These are phyloP conservation scores for Linnemannia elongata DNA, from an alignment of 192 early-diverging fungal species.

Conservation along the genomic window DNA sequence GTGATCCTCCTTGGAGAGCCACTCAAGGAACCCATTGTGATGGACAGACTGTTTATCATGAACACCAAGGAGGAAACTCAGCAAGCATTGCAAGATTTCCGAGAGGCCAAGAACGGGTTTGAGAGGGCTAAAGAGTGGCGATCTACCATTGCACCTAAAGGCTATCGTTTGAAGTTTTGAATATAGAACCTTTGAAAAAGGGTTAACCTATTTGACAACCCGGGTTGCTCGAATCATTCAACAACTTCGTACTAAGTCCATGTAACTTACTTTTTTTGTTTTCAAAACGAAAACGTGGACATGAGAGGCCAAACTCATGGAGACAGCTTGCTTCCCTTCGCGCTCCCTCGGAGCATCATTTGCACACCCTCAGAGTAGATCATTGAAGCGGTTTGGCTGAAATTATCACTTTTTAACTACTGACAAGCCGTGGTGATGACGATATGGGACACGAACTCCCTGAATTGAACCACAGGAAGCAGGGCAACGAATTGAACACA, in stretches of 20 bases:
- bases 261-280: not conserved
- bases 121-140: conserved; percentile 72
- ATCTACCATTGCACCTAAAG: conserved; percentile 57
- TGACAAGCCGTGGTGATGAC: too few relatives aligned
- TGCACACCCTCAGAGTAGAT: too few relatives aligned
- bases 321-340: too few relatives aligned
- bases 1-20: conserved; percentile 27
- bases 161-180: conserved; percentile 45
- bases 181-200: too few relatives aligned
- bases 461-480: too few relatives aligned
- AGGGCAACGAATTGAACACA: too few relatives aligned
- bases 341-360: too few relatives aligned
- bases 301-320: too few relatives aligned
- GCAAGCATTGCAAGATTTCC: conserved; percentile 70
- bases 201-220: not conserved
- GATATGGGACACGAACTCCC: too few relatives aligned
- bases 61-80: conserved; percentile 64
- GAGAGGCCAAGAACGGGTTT: conserved; percentile 75
- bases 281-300: not conserved
- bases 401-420: too few relatives aligned
- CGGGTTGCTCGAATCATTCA: not conserved
- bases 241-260: not conserved
- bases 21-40: conserved; percentile 70
- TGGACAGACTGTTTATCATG: conserved; percentile 79
- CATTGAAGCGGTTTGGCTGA: too few relatives aligned